Evolutionary conservation across 2,329 filamentous ascomycete genomes (phyloP).

Genomic region (Pseudogymnoascus sp.): DNA sequence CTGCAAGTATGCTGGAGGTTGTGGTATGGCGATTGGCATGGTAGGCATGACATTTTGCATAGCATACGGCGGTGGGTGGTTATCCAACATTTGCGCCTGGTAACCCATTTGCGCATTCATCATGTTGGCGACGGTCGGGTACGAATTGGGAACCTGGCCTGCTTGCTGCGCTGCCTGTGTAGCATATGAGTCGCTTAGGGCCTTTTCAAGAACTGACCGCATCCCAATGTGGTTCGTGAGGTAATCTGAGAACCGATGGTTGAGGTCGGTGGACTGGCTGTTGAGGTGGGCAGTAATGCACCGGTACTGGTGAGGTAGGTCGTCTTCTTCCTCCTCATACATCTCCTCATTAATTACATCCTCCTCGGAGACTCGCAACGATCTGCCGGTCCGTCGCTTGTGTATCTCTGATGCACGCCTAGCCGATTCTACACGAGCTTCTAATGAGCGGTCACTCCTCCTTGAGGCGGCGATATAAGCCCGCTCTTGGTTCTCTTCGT

Average conservation of each 20-base stretch:
- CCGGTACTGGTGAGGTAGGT: constrained; percentile 58
- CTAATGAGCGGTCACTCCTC: constrained; percentile 75
- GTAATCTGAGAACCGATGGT: constrained; percentile 34
- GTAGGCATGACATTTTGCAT: neutral
- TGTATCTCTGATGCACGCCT: constrained; percentile 84
- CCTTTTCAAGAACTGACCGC: neutral
- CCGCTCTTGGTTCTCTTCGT: constrained; percentile 76
- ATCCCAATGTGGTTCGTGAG: constrained; percentile 44
- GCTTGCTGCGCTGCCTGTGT: neutral
- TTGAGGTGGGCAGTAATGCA: constrained; percentile 51
- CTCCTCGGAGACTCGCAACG: constrained; percentile 71
- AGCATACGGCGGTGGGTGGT: neutral
- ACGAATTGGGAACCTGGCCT: neutral
- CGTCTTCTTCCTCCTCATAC: constrained; percentile 92
- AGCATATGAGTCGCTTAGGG: neutral
- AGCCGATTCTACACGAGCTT: constrained; percentile 82
- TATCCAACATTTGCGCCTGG: neutral
- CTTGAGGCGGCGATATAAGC: constrained; percentile 90
- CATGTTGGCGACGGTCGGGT: neutral
- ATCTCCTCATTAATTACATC: constrained; percentile 88
- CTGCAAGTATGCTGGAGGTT: neutral
- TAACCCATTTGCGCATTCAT: neutral
- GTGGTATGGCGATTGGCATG: neutral
- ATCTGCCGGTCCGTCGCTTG: constrained; percentile 76
- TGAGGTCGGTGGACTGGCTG: constrained; percentile 18